Evolutionary conservation across 2,329 filamentous ascomycete genomes (phyloP).

Genomic region (Metarhizium anisopliae): DNA sequence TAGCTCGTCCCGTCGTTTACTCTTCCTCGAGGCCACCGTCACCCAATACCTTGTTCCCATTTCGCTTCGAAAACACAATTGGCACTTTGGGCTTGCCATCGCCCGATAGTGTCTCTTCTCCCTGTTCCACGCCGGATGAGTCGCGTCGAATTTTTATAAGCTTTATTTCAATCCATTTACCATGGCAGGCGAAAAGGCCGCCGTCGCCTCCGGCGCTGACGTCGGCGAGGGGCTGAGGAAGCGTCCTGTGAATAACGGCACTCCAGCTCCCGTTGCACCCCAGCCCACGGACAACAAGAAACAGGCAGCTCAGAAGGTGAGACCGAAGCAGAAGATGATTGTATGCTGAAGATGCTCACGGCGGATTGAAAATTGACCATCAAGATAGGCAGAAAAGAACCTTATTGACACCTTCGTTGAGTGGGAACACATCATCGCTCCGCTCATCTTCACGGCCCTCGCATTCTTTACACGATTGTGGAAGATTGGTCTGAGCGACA

Average conservation of each 20-base stretch:
- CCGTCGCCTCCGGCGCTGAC: constrained; percentile 52
- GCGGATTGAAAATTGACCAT: constrained; percentile 8
- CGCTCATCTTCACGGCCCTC: constrained; percentile 50
- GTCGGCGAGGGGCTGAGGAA: constrained; percentile 46
- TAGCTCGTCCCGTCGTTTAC: constrained; percentile 28
- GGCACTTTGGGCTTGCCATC: neutral
- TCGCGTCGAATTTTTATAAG: neutral
- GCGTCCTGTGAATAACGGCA: constrained; percentile 34
- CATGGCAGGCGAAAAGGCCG: constrained; percentile 48
- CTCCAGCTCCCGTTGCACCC: constrained; percentile 24
- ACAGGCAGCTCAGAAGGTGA: constrained; percentile 41
- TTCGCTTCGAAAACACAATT: constrained; percentile 2
- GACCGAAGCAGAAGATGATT: neutral
- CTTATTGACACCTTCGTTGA: constrained; percentile 54
- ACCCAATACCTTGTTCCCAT: constrained; percentile 11
- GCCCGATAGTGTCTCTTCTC: neutral
- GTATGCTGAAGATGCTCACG: neutral
- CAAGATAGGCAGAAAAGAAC: constrained; percentile 32
- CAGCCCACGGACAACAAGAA: constrained; percentile 54
- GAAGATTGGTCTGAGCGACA: constrained; percentile 60
- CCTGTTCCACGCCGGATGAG: constrained; percentile 1
- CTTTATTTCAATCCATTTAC: constrained; percentile 6
- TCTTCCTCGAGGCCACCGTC: constrained; percentile 2
- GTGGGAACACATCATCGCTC: constrained; percentile 54
- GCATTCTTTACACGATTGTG: constrained; percentile 60